These are phyloP conservation scores for Populus ilicifolia DNA, from an alignment of 345 rosid genomes.

Conservation along the genomic window DNA sequence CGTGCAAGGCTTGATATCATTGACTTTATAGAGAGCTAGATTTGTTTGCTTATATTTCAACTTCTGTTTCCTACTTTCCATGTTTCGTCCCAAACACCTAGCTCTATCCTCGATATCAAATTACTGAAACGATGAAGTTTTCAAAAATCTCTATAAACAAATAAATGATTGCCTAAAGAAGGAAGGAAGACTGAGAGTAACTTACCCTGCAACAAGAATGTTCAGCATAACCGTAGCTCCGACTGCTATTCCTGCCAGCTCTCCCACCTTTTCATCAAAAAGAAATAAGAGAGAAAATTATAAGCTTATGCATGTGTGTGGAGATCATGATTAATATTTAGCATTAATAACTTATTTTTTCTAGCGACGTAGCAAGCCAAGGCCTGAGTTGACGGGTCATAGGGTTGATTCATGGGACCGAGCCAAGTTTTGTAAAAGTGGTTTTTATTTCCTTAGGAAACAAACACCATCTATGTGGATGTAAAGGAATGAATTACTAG, in stretches of 20 bases:
- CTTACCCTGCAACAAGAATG: slow-evolving; percentile 48
- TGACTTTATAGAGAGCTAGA: background rate
- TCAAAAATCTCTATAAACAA: background rate
- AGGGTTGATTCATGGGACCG: too few species aligned
- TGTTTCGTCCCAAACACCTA: background rate
- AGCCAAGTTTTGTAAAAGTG: too few species aligned
- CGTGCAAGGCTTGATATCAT: background rate
- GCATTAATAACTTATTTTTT: too few species aligned
- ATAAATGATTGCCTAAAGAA: background rate
- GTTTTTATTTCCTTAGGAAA: too few species aligned
- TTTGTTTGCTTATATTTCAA: background rate
- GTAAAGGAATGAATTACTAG: background rate
- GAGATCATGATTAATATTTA: too few species aligned
- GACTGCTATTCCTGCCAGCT: slow-evolving; percentile 93
- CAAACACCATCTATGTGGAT: too few species aligned
- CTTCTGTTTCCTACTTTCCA: background rate
- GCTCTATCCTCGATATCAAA: background rate
- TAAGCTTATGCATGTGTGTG: background rate
- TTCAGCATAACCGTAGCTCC: slow-evolving; percentile 97
- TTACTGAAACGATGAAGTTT: background rate
- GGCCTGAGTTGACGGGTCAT: too few species aligned
- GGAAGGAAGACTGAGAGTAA: background rate
- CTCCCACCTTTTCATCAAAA: slow-evolving; percentile 67
- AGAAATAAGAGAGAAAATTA: background rate
- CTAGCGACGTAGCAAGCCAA: too few species aligned